These are phyloP conservation scores for Vitis riparia DNA, from an alignment of 164 flowering plant genomes.

Conservation along the genomic window DNA sequence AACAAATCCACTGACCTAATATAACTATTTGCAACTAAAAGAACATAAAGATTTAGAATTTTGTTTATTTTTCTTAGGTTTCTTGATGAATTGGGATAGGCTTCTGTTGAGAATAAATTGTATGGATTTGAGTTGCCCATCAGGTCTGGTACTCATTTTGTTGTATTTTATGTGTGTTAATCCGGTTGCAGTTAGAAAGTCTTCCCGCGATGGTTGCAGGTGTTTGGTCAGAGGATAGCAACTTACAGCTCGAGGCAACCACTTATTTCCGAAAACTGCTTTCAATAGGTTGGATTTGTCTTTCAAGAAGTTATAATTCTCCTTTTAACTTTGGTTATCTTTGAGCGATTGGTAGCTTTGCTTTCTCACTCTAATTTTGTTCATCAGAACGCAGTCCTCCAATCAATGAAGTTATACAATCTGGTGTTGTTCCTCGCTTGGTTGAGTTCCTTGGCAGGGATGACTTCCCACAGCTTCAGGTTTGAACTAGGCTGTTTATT, in stretches of 20 bases:
- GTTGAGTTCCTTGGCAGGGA: constrained; percentile 73
- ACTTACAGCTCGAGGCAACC: constrained; percentile 51
- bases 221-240: constrained; percentile 43
- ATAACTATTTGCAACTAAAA: no score
- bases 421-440: constrained; percentile 86
- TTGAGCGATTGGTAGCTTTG: neutral
- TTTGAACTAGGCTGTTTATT: constrained; percentile 12
- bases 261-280: constrained; percentile 58
- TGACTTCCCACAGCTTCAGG: constrained; percentile 83
- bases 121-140: neutral
- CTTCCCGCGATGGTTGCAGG: constrained; percentile 51
- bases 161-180: neutral
- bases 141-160: neutral
- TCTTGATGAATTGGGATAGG: no score
- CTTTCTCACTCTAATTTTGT: neutral
- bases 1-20: no score
- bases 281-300: constrained; percentile 40
- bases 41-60: no score
- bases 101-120: no score
- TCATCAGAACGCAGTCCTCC: constrained; percentile 72
- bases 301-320: neutral
- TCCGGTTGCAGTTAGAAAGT: constrained; percentile 44
- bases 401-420: constrained; percentile 72
- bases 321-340: neutral
- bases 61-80: no score